Evolutionary conservation across 352 stramenopile species (phyloP).

Genomic region (Thraustotheca clavata): DNA sequence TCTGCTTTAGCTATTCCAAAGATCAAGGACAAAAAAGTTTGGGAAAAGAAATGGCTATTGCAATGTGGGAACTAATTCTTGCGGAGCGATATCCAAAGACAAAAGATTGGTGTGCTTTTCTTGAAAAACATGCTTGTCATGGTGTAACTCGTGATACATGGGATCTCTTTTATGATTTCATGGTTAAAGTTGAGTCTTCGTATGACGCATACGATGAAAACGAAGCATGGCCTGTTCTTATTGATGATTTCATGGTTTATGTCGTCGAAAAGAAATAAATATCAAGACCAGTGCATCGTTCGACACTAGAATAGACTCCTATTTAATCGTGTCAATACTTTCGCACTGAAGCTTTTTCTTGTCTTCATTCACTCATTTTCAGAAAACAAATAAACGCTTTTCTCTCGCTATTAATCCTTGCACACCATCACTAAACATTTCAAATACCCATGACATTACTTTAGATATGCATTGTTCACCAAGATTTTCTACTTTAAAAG

Average conservation of each 20-base stretch:
- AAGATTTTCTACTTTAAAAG: too few species aligned
- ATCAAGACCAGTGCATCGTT: too few species aligned
- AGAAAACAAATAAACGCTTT: too few species aligned
- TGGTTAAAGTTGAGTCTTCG: slow-evolving; percentile 65
- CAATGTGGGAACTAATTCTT: slow-evolving; percentile 83
- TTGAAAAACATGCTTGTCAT: slow-evolving; percentile 66
- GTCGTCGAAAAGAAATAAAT: slow-evolving; percentile 51
- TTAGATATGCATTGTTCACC: too few species aligned
- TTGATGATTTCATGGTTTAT: slow-evolving; percentile 85
- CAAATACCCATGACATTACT: too few species aligned
- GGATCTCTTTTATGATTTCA: slow-evolving; percentile 81
- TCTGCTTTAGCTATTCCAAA: slow-evolving; percentile 84
- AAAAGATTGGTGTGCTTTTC: slow-evolving; percentile 63
- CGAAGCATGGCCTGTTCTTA: slow-evolving; percentile 83
- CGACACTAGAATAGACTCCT: neutral
- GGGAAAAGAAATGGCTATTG: slow-evolving; percentile 71
- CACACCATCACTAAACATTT: too few species aligned
- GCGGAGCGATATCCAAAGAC: slow-evolving; percentile 52
- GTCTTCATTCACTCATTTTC: too few species aligned
- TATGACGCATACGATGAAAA: slow-evolving; percentile 86
- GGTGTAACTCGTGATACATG: slow-evolving; percentile 81
- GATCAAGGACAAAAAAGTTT: slow-evolving; percentile 83
- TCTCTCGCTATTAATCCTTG: too few species aligned
- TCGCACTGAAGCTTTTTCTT: too few species aligned
- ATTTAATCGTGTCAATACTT: too few species aligned